phyloP scores from a whole-genome alignment of 495 filamentous ascomycete genomes.

The Penicillium bialowiezense region DNA sequence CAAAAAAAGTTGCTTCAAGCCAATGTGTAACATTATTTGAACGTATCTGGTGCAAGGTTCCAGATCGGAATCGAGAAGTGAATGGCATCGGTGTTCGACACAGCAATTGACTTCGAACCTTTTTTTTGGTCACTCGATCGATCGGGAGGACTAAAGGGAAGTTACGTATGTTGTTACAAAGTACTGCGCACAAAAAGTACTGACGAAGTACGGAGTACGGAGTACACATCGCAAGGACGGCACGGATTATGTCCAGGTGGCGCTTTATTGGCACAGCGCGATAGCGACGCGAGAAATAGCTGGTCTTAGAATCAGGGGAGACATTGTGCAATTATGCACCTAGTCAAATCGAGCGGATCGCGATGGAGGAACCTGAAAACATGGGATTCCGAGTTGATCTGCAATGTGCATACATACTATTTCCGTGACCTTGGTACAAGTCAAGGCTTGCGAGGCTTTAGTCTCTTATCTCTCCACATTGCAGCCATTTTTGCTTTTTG shows the following conservation, averaged over 20 bases:
- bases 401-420: conserved; percentile 5
- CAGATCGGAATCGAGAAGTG: neutral
- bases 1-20: neutral
- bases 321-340: conserved; percentile 1
- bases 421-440: neutral
- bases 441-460: neutral
- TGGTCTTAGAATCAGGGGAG: neutral
- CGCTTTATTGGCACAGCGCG: neutral
- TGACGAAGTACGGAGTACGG: neutral
- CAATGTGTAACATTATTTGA: neutral
- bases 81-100: neutral
- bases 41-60: conserved; percentile 1
- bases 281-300: neutral
- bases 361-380: conserved; percentile 8
- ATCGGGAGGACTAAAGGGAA: conserved; percentile 20
- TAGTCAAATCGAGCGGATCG: conserved; percentile 9
- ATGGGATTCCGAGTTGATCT: conserved; percentile 14
- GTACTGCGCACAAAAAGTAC: neutral
- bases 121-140: conserved; percentile 14
- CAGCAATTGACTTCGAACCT: conserved; percentile 17
- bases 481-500: neutral
- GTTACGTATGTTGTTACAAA: conserved; percentile 11
- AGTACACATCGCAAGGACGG: conserved; percentile 15
- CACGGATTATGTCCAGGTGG: neutral
- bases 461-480: too few species aligned